Evolutionary conservation across 2,329 filamentous ascomycete species (phyloP).

Genomic region (Pestalotiopsis sp.): DNA sequence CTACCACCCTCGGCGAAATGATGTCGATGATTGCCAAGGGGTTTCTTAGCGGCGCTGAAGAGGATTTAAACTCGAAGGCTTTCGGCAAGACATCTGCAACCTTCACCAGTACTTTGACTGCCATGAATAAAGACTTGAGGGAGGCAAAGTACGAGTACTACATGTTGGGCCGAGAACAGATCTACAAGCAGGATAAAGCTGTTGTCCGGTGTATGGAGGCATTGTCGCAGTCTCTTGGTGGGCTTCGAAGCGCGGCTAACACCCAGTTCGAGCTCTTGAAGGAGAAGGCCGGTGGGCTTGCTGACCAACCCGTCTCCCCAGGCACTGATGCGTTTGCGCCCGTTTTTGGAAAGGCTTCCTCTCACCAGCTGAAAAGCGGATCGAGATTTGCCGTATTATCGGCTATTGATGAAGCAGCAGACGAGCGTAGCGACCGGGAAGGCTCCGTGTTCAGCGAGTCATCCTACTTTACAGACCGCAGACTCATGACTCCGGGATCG

Average conservation of each 20-base stretch:
- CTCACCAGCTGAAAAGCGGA: conserved; percentile 35
- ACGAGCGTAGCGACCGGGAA: conserved; percentile 55
- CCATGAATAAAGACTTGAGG: conserved; percentile 74
- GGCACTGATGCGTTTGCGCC: conserved; percentile 26
- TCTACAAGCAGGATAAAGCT: conserved; percentile 77
- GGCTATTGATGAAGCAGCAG: conserved; percentile 64
- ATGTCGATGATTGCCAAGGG: conserved; percentile 78
- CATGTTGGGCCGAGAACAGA: conserved; percentile 73
- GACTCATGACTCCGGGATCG: conserved; percentile 20
- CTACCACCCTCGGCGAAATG: conserved; percentile 78
- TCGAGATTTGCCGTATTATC: conserved; percentile 49
- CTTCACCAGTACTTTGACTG: conserved; percentile 68
- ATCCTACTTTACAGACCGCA: conserved; percentile 1
- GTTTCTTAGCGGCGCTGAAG: conserved; percentile 81
- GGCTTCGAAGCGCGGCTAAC: conserved; percentile 82
- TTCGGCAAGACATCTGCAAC: conserved; percentile 63
- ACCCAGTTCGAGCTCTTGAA: conserved; percentile 86
- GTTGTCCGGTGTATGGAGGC: conserved; percentile 84
- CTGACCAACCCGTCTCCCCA: conserved; percentile 32
- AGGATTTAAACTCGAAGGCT: conserved; percentile 68
- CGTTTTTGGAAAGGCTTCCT: conserved; percentile 21
- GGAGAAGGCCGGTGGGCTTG: conserved; percentile 49
- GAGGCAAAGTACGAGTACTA: conserved; percentile 93
- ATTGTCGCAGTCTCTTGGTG: conserved; percentile 86
- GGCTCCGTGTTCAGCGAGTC: conserved; percentile 26